Base-by-base conservation (phyloP, 2,329 filamentous ascomycete species). In the Whalleya microplaca region DNA sequence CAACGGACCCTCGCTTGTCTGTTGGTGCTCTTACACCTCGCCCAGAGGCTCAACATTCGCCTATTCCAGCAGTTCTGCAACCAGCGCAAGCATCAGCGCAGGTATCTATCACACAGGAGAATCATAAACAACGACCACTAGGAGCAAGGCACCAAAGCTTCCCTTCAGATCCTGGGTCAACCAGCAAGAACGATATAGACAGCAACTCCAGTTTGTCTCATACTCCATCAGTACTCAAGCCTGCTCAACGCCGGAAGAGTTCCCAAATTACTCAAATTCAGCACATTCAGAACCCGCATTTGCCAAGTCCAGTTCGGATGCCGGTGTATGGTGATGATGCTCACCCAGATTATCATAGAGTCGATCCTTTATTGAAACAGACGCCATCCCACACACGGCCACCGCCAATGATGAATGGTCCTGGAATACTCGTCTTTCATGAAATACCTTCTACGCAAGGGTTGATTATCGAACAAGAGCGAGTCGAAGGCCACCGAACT, bases 371-470 rank as follows among this genome's bases (percentile, higher is more conserved):
- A 14, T 62, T 64, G 23, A 49, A 37, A 20, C 53, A 54, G n/a
- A 16, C 52, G 8, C 48, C 58, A 4, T 59, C 64, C 44, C 45
- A 56, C 12, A 40, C 37, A 46, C 18, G 44, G 37, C 29, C 50
- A 1, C 45, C 51, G 4, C 57, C 61, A 32, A 62, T 53, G 47
- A 54, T 59, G 45, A 49, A 44, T 44, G 64, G 67, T 2, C 65
- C 65, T 19, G 65, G 66, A 2, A 58, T 67, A 47, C 55, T 64
- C n/a, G 42, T 67, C 20, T 69, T 65, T 42, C 66, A 67, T 37
- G 67, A 68, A 50, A 65, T 66, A 40, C 32, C 61, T 21, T 18
- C 52, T 19, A 40, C 42, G 12, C 49, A 48, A 48, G 46, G 40
- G n/a, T 21, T 49, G 21, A 44, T 18, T 2, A 27, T 29, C 21